Evolutionary conservation across 202 grass and related monocot genomes (phyloP), one percentile per base, ranked within the genome.

Genomic region (Brachypodium distachyon): DNA sequence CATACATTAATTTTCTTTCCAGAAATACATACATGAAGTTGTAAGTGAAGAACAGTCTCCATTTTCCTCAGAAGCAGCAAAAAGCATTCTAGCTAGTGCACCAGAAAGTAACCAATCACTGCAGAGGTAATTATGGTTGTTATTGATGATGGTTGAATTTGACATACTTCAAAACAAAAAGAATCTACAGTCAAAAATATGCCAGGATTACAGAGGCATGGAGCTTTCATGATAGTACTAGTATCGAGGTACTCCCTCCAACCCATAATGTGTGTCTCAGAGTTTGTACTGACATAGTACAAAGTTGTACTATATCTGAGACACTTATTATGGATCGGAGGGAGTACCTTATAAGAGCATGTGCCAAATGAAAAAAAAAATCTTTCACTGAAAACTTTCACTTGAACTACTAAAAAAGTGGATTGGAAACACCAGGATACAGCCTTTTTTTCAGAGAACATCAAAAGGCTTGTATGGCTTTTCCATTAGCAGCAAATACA

Each of bases 91-190:
- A 73, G 83, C 79, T 60, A 94, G 72, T 17, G 82, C 82, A 78
- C 77, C 86, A 73, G 91, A 94, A 36, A 94, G 87, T 68, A 88
- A 77, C 91, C 94, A 97, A 53, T 86, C 79, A 81, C 86, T 89
- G 78, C 90, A 79, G 17, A 70, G 62, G 46, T 43, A 55, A 70
- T 12, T 75, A 32, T 34, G 39, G 10, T 43, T 61, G 33, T 81
- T 67, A 76, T 34, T 6, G 38, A 67, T 25, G 27, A 34, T 34
- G 4, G 7, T 67, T 50, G 55, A 81, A 23, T 28, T 83, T 83
- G 49, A 27, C 58, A 73, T 5, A 66, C 37, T 14, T 38, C 25
- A 12, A 54, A 12, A 67, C 32, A 40, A 83, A 12, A 55, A 37
- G 8, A 39, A 77, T 42, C 4, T 39, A 50, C n/a, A 62, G 9